Evolutionary conservation across 129 eudicot genomes (phyloP), one percentile per base, ranked within the genome.

Genomic region (Calendula officinalis): DNA sequence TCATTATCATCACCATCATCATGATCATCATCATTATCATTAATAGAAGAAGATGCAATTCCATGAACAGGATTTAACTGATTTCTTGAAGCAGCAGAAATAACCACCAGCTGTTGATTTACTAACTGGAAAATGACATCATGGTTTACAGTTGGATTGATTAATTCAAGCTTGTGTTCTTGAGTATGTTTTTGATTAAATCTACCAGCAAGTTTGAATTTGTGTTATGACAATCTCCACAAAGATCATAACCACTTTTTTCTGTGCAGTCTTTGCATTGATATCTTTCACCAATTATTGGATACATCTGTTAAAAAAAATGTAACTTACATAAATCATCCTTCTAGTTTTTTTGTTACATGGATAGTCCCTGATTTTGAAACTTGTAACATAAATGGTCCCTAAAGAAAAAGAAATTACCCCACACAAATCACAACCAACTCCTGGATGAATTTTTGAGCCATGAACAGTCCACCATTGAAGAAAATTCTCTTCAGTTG

Each of bases 341-440:
- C 41, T 10, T 22, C 30, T 22, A 22, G 1, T 22, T 22, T 22
- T 22, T 22, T 22, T 22, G 2, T 22, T 22, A 22, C 30, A 22
- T 22, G 30, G 30, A 22, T 22, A 22, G 30, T 22, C 30, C 30
- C 3, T n/a, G 27, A 48, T 48, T 39, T 32, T 45, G 32, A 34
- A 8, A 39, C 30, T 22, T 62, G 10, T 22, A 57, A n/a, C 38
- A 52, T 22, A 0, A 22, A 22, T 22, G 30, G 30, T 22, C 30
- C 30, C 30, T 22, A 22, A 22, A 66, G 17, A 68, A 30, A 54
- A 56, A 22, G 30, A 22, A 17, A 69, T 77, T 84, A 84, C 90
- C 82, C 87, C 87, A 39, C 87, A 81, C 41, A 66, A 52, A 70
- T 84, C 91, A 30, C 91, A 84, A 64, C 91, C 87, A 65, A 78